phyloP scores from a whole-genome alignment of 2,329 filamentous ascomycete genomes.

The Penicillium sp. region DNA sequence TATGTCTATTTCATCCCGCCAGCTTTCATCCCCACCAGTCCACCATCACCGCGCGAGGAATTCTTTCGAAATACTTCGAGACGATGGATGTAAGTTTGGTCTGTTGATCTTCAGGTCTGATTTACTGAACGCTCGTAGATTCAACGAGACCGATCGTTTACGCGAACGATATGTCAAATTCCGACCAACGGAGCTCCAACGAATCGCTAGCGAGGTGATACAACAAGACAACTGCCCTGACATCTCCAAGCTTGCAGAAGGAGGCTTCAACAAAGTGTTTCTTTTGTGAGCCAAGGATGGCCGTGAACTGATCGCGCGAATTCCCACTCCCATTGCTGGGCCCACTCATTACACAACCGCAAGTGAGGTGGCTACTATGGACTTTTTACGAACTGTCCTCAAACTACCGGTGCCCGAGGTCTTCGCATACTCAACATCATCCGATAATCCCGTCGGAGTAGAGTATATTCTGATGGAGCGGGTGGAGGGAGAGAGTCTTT shows the following conservation, averaged over 20 bases:
- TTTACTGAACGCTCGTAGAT: conserved; percentile 20
- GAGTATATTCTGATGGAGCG: conserved; percentile 54
- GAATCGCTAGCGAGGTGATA: conserved; percentile 31
- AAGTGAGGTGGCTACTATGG: conserved; percentile 38
- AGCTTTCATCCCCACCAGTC: no score
- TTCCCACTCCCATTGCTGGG: no score
- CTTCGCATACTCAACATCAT: conserved; percentile 42
- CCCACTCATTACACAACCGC: conserved; percentile 34
- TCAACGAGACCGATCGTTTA: conserved; percentile 29
- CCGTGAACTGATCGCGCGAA: no score
- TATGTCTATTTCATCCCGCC: no score
- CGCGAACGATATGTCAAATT: conserved; percentile 34
- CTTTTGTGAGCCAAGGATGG: conserved; percentile 19
- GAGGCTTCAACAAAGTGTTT: conserved; percentile 41
- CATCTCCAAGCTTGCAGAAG: conserved; percentile 32
- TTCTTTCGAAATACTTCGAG: no score
- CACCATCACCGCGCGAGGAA: no score
- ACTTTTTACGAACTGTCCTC: conserved; percentile 37
- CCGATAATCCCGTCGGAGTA: conserved; percentile 47
- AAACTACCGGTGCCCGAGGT: conserved; percentile 46
- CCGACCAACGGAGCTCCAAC: conserved; percentile 31
- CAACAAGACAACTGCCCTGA: conserved; percentile 29
- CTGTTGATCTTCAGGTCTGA: no score
- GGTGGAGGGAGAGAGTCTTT: conserved; percentile 42
- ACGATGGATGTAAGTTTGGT: no score